phyloP scores from a whole-genome alignment of 345 rosid species.

The Eucalyptus marginata region DNA sequence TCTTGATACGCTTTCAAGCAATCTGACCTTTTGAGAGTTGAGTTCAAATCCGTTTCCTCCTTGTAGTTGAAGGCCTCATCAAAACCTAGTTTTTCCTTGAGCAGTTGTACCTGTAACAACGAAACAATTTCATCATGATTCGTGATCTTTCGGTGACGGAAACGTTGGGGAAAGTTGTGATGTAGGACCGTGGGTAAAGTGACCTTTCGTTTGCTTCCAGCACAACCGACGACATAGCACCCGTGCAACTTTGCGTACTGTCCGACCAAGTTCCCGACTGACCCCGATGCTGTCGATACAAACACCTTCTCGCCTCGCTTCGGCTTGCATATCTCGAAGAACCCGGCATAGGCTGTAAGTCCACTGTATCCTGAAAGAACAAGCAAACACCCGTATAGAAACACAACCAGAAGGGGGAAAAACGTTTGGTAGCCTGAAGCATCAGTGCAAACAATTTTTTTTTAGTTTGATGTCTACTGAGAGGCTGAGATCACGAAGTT shows the following conservation, averaged over 20 bases:
- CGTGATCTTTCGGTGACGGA: not conserved
- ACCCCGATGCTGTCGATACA: conserved; percentile 38
- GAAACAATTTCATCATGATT: not conserved
- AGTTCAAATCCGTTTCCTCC: conserved; percentile 25
- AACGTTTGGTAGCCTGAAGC: not conserved
- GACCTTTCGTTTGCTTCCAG: conserved; percentile 32
- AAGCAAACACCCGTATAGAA: not conserved
- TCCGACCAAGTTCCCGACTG: conserved; percentile 41
- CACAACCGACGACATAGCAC: conserved; percentile 41
- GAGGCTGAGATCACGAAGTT: not conserved
- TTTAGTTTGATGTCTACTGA: not conserved
- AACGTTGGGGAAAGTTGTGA: not conserved
- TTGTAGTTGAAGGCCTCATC: conserved; percentile 48
- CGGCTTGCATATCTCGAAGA: conserved; percentile 25
- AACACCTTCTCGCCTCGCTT: conserved; percentile 34
- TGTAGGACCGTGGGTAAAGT: not conserved
- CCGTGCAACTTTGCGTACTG: conserved; percentile 33
- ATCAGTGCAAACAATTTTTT: not conserved
- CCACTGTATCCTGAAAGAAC: conserved; percentile 24
- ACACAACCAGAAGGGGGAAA: not conserved
- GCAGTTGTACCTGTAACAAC: conserved; percentile 16
- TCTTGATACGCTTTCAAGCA: not conserved
- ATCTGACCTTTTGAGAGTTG: conserved; percentile 23
- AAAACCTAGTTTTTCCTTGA: conserved; percentile 40
- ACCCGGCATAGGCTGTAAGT: conserved; percentile 30